Evolutionary conservation across 2,329 filamentous ascomycete genomes (phyloP).

Genomic region (Neofusicoccum cordaticola): DNA sequence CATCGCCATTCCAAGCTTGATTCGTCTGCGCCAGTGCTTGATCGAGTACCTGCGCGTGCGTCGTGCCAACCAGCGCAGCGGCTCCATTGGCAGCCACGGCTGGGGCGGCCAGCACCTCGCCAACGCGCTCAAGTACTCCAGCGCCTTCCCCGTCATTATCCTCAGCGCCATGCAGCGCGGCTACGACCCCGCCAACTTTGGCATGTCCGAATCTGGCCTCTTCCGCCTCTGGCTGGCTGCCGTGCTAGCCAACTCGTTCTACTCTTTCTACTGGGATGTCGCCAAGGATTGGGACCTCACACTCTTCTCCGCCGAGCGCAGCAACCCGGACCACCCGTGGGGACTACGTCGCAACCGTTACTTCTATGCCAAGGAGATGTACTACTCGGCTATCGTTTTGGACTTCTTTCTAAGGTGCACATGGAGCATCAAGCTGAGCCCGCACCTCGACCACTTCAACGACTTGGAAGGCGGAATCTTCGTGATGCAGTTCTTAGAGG

Average conservation of each 20-base stretch:
- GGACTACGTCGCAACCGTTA: constrained; percentile 73
- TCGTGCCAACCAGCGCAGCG: constrained; percentile 46
- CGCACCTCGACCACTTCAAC: constrained; percentile 76
- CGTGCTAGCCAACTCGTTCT: constrained; percentile 79
- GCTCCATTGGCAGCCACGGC: constrained; percentile 47
- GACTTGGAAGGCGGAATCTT: constrained; percentile 90
- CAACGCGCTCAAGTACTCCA: constrained; percentile 94
- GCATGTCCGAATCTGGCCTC: constrained; percentile 55
- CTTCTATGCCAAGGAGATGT: constrained; percentile 69
- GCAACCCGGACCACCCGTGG: constrained; percentile 65
- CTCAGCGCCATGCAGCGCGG: constrained; percentile 72
- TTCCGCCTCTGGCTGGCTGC: constrained; percentile 62
- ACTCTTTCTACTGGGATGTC: constrained; percentile 99
- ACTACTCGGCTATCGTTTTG: constrained; percentile 76
- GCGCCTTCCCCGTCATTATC: constrained; percentile 86
- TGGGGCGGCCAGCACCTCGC: constrained; percentile 86
- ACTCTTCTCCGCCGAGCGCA: constrained; percentile 66
- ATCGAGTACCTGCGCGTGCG: constrained; percentile 79
- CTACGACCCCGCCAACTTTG: constrained; percentile 50
- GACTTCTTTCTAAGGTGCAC: constrained; percentile 84
- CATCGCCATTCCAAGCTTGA: constrained; percentile 76
- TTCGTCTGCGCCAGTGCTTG: constrained; percentile 87
- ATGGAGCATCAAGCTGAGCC: constrained; percentile 84
- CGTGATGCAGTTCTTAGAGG: constrained; percentile 79
- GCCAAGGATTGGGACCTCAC: constrained; percentile 95